phyloP scores from a whole-genome alignment of 2,329 filamentous ascomycete genomes.

The Hypoxylon sp. region DNA sequence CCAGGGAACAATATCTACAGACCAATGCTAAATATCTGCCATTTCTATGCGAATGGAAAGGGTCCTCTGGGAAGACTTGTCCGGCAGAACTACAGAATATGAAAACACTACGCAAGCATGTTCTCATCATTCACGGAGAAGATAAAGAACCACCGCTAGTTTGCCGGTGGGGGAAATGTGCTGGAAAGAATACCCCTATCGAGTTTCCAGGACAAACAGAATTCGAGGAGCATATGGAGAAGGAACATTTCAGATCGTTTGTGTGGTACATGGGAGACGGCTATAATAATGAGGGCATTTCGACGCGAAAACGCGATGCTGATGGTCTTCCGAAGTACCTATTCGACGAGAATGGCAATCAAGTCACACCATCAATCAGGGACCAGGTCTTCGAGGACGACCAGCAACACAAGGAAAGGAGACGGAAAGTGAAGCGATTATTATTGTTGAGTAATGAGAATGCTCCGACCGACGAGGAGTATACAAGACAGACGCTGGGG shows the following conservation, averaged over 20 bases:
- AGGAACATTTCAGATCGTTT: conserved; percentile 67
- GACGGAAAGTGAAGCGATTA: conserved; percentile 62
- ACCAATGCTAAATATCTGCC: conserved; percentile 63
- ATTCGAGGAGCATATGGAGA: conserved; percentile 68
- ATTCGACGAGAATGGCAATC: conserved; percentile 65
- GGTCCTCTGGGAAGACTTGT: conserved; percentile 56
- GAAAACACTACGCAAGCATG: conserved; percentile 70
- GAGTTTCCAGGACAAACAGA: conserved; percentile 48
- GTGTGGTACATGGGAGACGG: conserved; percentile 74
- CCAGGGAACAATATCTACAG: conserved; percentile 60
- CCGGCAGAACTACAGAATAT: conserved; percentile 74
- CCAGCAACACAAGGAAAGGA: conserved; percentile 62
- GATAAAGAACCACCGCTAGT: conserved; percentile 35
- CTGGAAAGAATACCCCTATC: conserved; percentile 39
- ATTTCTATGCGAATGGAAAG: conserved; percentile 73
- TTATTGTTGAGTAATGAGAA: conserved; percentile 63
- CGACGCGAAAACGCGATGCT: conserved; percentile 43
- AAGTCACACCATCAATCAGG: conserved; percentile 72
- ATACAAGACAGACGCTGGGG: conserved; percentile 51
- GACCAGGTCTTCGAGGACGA: conserved; percentile 67
- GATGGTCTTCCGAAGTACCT: conserved; percentile 64
- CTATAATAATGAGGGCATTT: conserved; percentile 61
- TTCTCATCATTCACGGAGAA: conserved; percentile 65
- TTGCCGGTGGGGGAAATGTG: conserved; percentile 63
- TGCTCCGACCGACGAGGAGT: conserved; percentile 61